Evolutionary conservation across 495 filamentous ascomycete species (phyloP), one percentile per base, ranked within the genome.

Genomic region (Tricharina praecox): DNA sequence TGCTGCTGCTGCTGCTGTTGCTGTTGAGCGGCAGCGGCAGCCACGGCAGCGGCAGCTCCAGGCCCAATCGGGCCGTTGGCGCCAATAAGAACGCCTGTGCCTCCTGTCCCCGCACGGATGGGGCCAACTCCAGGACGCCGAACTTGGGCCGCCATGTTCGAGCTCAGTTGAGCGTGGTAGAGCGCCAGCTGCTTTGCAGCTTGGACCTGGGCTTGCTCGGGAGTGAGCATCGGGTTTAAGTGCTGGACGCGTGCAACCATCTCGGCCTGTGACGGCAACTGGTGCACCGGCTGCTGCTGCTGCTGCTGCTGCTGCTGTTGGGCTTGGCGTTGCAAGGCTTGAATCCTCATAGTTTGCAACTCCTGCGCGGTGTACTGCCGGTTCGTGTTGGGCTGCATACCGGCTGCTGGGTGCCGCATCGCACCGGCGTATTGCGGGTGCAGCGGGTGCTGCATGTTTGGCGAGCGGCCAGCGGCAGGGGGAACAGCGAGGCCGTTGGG

Each of bases 31-130:
- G n/a, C n/a, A n/a, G n/a, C n/a, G 5, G 55, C 53, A 20, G 55
- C 52, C 20, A 37, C 34, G 7, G 47, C 48, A 23, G 40, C 41
- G 11, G 53, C 52, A 18, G 42, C 47, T 18, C 49, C 51, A n/a
- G 56, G 53, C 8, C 53, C 53, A 3, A 60, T 53, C n/a, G 58
- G 57, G 4, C 57, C 52, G 45, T 60, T 61, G 2, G 39, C 56
- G 20, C 57, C 47, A 20, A 60, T 51, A 43, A 56, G 48, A 16
- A 56, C 53, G 21, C 56, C 56, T 34, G 53, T 45, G 41, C 46
- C 26, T 46, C 24, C 23, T 46, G 42, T 26, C 45, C 49, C 18
- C 26, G 46, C 21, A 49, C 15, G 2, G 38, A 47, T 15, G 51
- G 25, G 8, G 41, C 41, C 23, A 25, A 15, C 32, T 40, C 33